A percentile compares a stretch with the other conserved stretches of the same genome.
Conservation (phyloP, 2,329 filamentous ascomycete genomes). For the Cladosporium sp. region DNA sequence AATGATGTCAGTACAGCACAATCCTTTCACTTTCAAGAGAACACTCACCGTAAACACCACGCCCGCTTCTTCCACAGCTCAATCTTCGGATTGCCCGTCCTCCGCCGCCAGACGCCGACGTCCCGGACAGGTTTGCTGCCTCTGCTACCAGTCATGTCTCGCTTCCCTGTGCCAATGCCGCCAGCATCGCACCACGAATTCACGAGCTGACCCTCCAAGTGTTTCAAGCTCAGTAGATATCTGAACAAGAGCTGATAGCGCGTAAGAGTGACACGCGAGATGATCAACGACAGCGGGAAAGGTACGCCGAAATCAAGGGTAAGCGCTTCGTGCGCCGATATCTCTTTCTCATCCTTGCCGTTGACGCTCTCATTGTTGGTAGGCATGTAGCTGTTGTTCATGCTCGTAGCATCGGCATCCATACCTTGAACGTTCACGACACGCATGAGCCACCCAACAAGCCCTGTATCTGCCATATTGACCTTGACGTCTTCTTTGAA, state of each 20-base stretch:
- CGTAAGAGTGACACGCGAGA: constrained; percentile 94
- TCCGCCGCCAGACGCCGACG: constrained; percentile 15
- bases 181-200: constrained; percentile 75
- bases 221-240: constrained; percentile 84
- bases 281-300: constrained; percentile 92
- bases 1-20: neutral
- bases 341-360: constrained; percentile 77
- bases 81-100: constrained; percentile 59
- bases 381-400: constrained; percentile 68
- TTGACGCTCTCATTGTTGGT: constrained; percentile 57
- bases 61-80: constrained; percentile 92
- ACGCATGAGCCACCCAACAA: constrained; percentile 91
- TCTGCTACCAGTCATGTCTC: constrained; percentile 10
- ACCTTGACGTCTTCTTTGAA: constrained; percentile 99
- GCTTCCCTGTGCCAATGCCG: constrained; percentile 15
- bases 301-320: constrained; percentile 94
- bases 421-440: constrained; percentile 97
- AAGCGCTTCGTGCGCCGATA: constrained; percentile 86
- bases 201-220: constrained; percentile 84
- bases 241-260: constrained; percentile 95
- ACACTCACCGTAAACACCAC: constrained; percentile 73
- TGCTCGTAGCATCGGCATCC: constrained; percentile 61
- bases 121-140: constrained; percentile 7
- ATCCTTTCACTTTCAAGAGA: neutral
- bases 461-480: constrained; percentile 90